Conservation (phyloP, 495 filamentous ascomycete species). For the Trichoderma orchidacearum region DNA sequence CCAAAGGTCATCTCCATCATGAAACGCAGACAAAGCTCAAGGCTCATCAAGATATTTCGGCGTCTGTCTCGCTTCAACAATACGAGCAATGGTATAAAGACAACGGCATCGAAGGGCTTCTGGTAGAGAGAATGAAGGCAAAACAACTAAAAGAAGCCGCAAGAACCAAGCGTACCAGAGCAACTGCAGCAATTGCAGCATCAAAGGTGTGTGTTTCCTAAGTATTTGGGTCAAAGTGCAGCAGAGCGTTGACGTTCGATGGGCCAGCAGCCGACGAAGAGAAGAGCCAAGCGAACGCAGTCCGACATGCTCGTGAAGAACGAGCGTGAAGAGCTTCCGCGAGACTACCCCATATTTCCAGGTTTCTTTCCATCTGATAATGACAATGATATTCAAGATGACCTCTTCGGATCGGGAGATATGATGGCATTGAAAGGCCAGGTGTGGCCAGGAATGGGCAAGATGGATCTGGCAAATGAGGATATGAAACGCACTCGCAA, state of each 20-base stretch:
- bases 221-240: background rate
- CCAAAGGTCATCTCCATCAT: conserved; percentile 69
- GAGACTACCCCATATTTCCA: background rate
- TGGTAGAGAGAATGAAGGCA: conserved; percentile 54
- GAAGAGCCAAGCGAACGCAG: background rate
- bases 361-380: conserved; percentile 12
- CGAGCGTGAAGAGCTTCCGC: background rate
- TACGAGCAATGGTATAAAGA: conserved; percentile 60
- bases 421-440: conserved; percentile 54
- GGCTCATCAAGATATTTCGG: conserved; percentile 38
- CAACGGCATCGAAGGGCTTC: conserved; percentile 48
- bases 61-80: conserved; percentile 32
- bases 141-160: conserved; percentile 50
- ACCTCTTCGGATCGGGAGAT: conserved; percentile 10
- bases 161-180: conserved; percentile 11
- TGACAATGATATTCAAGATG: conserved; percentile 9
- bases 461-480: conserved; percentile 74
- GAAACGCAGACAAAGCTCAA: conserved; percentile 60
- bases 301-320: background rate
- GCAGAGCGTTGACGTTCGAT: background rate
- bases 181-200: background rate
- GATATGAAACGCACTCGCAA: conserved; percentile 70
- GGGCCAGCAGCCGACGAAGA: background rate
- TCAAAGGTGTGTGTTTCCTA: background rate
- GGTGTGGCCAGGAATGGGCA: conserved; percentile 70